A percentile compares a stretch with the other conserved stretches of the same genome.
Evolutionary conservation across 192 early-diverging fungal genomes (phyloP).

Genomic region (Phycomyces blakesleeanus): DNA sequence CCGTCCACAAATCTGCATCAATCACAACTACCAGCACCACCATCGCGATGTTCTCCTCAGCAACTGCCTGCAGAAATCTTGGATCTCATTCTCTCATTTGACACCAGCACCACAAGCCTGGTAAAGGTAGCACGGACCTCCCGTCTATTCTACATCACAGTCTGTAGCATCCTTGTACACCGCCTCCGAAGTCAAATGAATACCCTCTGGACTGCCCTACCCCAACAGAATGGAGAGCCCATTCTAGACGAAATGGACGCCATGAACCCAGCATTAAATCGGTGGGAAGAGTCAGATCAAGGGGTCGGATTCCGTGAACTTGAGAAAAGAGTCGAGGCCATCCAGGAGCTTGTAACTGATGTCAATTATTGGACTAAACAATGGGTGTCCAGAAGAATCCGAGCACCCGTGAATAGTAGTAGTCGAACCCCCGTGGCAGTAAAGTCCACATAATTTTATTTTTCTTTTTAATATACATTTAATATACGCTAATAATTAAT

Average conservation of each 20-base stretch:
- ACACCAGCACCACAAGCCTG: constrained; percentile 4
- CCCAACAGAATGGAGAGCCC: constrained; percentile 7
- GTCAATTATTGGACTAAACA: constrained; percentile 19
- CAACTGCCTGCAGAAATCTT: constrained; percentile 20
- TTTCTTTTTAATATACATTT: too few species aligned
- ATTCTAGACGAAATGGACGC: constrained; percentile 13
- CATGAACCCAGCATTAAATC: constrained; percentile 3
- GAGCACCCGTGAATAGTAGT: not conserved
- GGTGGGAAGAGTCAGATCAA: constrained; percentile 2
- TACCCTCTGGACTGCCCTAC: constrained; percentile 3
- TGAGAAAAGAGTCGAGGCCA: constrained; percentile 1
- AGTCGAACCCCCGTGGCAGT: not conserved
- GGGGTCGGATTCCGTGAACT: constrained; percentile 22
- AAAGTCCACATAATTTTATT: too few species aligned
- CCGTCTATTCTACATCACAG: constrained; percentile 17
- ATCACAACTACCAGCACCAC: too few species aligned
- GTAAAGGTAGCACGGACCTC: constrained; percentile 10
- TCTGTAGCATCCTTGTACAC: constrained; percentile 12
- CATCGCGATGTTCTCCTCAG: not conserved
- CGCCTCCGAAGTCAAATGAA: constrained; percentile 12
- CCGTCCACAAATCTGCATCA: not conserved
- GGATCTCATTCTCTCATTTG: constrained; percentile 18
- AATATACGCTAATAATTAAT: too few species aligned
- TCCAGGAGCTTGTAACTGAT: not conserved
- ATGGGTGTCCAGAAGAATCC: constrained; percentile 14